These are phyloP conservation scores for Takakia lepidozioides DNA, from an alignment of 225 moss, liverwort and hornwort species.

Conservation along the genomic window DNA sequence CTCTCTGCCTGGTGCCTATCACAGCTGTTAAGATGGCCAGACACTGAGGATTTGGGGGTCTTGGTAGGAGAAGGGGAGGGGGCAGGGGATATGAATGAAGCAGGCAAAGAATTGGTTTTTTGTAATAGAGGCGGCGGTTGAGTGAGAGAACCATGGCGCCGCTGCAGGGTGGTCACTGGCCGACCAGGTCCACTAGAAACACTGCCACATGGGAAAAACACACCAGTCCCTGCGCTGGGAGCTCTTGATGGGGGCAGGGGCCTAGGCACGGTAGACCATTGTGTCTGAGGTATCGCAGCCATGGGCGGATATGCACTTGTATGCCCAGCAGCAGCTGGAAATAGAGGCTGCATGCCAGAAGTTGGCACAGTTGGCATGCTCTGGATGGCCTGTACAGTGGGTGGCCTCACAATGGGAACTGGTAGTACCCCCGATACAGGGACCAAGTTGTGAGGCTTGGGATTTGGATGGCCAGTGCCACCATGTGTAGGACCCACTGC, in stretches of 20 bases:
- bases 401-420: slow-evolving; percentile 41
- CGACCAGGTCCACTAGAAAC: slow-evolving; percentile 51
- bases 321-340: slow-evolving; percentile 24
- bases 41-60: slow-evolving; percentile 11
- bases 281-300: slow-evolving; percentile 23
- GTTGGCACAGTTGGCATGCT: slow-evolving; percentile 11
- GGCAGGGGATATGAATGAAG: slow-evolving; percentile 40
- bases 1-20: background rate
- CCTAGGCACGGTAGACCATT: slow-evolving; percentile 40
- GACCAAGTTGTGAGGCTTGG: slow-evolving; percentile 32
- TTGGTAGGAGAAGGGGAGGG: slow-evolving; percentile 33
- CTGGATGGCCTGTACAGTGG: slow-evolving; percentile 22
- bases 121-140: slow-evolving; percentile 38
- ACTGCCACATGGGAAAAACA: slow-evolving; percentile 52
- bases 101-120: slow-evolving; percentile 53
- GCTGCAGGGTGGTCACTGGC: slow-evolving; percentile 24
- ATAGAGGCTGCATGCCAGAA: slow-evolving; percentile 24
- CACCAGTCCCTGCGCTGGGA: slow-evolving; percentile 50
- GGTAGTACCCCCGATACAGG: slow-evolving; percentile 44
- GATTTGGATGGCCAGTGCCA: slow-evolving; percentile 7
- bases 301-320: slow-evolving; percentile 26
- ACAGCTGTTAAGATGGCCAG: background rate
- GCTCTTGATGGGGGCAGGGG: slow-evolving; percentile 39
- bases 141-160: slow-evolving; percentile 20
- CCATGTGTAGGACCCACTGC: background rate